phyloP scores from a whole-genome alignment of 208 protist genomes.

The Leptomonas seymouri region DNA sequence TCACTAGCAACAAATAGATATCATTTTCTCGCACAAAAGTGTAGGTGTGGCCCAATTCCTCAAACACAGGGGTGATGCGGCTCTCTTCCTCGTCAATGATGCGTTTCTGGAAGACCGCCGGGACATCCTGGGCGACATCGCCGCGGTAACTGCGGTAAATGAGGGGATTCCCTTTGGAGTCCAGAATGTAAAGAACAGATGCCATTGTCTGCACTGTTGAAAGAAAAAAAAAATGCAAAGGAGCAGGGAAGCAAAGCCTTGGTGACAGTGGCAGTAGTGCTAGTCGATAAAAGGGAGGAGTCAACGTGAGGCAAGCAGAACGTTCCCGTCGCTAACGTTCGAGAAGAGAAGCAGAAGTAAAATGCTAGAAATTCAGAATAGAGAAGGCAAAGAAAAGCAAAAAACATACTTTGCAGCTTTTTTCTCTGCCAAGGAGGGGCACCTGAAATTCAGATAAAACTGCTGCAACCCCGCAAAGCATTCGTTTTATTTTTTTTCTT shows the following conservation, averaged over 20 bases:
- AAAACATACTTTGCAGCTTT: too few species aligned
- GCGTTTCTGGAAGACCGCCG: slow-evolving; percentile 81
- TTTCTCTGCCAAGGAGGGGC: too few species aligned
- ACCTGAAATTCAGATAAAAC: too few species aligned
- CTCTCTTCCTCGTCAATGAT: slow-evolving; percentile 95
- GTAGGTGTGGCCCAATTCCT: slow-evolving; percentile 94
- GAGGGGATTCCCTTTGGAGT: slow-evolving; percentile 94
- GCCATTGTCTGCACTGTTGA: slow-evolving; percentile 52
- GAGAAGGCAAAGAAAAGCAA: slow-evolving; percentile 27
- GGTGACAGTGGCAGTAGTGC: too few species aligned
- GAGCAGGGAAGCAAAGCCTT: too few species aligned
- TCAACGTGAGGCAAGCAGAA: too few species aligned
- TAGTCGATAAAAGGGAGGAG: too few species aligned
- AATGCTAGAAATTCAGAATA: background rate
- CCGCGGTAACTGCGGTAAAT: slow-evolving; percentile 97
- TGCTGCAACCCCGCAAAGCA: too few species aligned
- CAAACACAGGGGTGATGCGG: slow-evolving; percentile 92
- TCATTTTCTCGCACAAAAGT: slow-evolving; percentile 96
- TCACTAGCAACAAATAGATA: slow-evolving; percentile 95
- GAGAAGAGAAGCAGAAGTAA: too few species aligned
- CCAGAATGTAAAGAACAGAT: slow-evolving; percentile 94
- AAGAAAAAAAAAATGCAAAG: background rate
- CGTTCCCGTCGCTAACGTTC: too few species aligned
- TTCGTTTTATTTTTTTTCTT: too few species aligned
- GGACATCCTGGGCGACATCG: slow-evolving; percentile 91